Base-by-base conservation (phyloP, 192 early-diverging fungal genomes). In the Umbelopsis ramanniana region DNA sequence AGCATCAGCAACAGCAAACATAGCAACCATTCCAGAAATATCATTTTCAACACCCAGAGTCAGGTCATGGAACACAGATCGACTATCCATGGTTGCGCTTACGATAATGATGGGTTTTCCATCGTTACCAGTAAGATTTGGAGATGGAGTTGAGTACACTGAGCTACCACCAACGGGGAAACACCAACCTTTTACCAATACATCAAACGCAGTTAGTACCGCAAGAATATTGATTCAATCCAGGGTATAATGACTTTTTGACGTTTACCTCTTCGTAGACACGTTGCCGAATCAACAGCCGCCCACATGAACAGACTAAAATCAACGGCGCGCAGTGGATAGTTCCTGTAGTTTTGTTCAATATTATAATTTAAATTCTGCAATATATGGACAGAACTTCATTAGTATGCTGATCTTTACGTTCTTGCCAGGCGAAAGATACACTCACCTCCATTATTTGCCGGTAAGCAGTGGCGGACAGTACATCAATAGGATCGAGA, bases 241-340 rank as follows among this genome's bases (percentile, higher is more conserved):
- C 29, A 29, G 1, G 1, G 29, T 21, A 22, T 15, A 35, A 40
- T 23, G 37, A 11, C 50, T 10, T n/a, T 40, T 38, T 48, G 12
- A 21, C 3, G 4, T 46, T 37, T 78, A 88, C 92, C 85, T 83
- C 91, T 76, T 73, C 88, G 79, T 14, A 95, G 80, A 75, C 94
- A 95, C 2, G 90, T 87, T 6, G 66, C 76, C 7, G 91, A 69
- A 82, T 95, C 79, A 33, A 81, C 67, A n/a, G 89, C 89, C 2
- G 85, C 89, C 71, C 78, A 90, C 91, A 93, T 94, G 52, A 89
- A 84, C 22, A 85, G 82, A 50, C 89, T 76, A 66, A 95, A 91
- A 74, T 95, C 83, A 38, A 93, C 81, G 0, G 90, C 76, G 81
- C 90, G 87, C 7, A 93, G 72, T 7, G 91, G 93, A 71, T 88